Conservation (phyloP, 116 monocot genomes). For the Posidonia oceanica region DNA sequence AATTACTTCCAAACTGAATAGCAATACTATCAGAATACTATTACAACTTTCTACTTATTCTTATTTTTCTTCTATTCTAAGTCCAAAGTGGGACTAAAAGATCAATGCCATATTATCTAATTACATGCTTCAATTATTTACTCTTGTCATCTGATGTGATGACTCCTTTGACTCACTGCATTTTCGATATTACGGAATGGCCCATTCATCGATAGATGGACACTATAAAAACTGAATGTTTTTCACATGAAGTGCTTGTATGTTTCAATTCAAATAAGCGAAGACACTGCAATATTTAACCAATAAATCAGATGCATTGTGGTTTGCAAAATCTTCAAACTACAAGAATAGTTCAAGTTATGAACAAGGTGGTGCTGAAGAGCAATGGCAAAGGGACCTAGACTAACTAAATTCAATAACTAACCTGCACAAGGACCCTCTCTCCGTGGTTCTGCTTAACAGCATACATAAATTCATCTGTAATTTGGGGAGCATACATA, state of each 20-base stretch:
- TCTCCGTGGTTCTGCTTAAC: conserved; percentile 63
- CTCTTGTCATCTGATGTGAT: no score
- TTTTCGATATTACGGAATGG: no score
- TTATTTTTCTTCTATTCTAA: no score
- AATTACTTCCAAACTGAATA: no score
- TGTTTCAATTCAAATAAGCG: conserved; percentile 29
- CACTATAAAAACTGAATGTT: background rate
- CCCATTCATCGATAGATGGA: background rate
- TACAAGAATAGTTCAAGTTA: conserved; percentile 11
- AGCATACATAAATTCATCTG: conserved; percentile 74
- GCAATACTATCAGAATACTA: no score
- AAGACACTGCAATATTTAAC: conserved; percentile 48
- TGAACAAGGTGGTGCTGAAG: background rate
- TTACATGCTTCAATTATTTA: no score
- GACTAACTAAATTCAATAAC: background rate
- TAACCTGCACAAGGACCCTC: conserved; percentile 78
- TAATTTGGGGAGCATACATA: no score
- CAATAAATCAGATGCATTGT: conserved; percentile 85
- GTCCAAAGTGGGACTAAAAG: no score
- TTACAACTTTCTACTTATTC: no score
- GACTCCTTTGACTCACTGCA: no score
- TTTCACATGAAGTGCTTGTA: no score
- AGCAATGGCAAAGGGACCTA: background rate
- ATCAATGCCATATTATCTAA: no score
- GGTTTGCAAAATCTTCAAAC: conserved; percentile 99